These are phyloP conservation scores for Austroboletus niveus DNA, from an alignment of 1,284 basidiomycete species.

Conservation along the genomic window DNA sequence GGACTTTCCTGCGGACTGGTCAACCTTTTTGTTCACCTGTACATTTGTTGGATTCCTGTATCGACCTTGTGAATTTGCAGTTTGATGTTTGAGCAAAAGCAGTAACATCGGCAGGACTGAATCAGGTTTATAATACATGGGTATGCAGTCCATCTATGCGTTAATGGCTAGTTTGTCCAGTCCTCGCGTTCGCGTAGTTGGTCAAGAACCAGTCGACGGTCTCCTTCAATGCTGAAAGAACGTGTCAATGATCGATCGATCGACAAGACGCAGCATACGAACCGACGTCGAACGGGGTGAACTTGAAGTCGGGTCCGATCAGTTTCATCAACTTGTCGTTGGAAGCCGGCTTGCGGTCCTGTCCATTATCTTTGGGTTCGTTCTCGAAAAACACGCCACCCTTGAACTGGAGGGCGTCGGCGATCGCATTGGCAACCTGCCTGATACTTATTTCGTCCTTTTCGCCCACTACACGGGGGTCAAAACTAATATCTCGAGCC, in stretches of 20 bases:
- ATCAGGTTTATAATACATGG: conserved; percentile 2
- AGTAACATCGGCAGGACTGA: too few relatives aligned
- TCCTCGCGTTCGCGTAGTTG: conserved; percentile 69
- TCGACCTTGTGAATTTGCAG: not conserved
- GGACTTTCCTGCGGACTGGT: too few relatives aligned
- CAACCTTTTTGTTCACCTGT: not conserved
- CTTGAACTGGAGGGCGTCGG: conserved; percentile 68
- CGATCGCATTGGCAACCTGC: conserved; percentile 80
- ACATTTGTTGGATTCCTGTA: not conserved
- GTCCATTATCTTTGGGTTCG: conserved; percentile 56
- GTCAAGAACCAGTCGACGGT: conserved; percentile 79
- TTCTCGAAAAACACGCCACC: conserved; percentile 55
- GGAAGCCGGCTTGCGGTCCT: conserved; percentile 92
- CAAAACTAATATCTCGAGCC: not conserved
- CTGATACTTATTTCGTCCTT: conserved; percentile 89
- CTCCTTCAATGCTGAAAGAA: conserved; percentile 55
- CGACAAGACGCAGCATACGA: conserved; percentile 30
- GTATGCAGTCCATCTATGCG: not conserved
- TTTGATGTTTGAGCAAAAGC: too few relatives aligned
- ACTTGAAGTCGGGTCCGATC: conserved; percentile 69
- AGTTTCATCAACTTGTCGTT: conserved; percentile 77
- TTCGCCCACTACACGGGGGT: conserved; percentile 63
- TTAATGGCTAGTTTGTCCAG: conserved; percentile 34
- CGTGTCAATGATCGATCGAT: not conserved
- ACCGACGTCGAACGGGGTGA: conserved; percentile 84